phyloP scores from a whole-genome alignment of 495 filamentous ascomycete species.

The Lindgomyces ingoldianus region DNA sequence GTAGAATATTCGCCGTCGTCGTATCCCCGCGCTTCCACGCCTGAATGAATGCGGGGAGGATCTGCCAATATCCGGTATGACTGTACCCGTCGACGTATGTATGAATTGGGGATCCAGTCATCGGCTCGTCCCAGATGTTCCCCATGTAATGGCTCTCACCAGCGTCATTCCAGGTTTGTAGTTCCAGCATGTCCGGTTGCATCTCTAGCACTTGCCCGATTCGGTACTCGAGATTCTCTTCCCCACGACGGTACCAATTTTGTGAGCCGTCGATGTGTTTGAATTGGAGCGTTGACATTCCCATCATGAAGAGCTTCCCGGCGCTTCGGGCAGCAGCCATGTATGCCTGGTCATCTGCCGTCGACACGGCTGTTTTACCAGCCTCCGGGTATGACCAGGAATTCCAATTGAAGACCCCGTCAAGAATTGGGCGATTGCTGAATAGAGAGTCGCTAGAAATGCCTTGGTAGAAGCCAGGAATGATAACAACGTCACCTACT shows the following conservation, averaged over 20 bases:
- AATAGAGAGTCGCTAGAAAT: constrained; percentile 1
- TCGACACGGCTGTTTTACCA: constrained; percentile 10
- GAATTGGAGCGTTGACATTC: constrained; percentile 29
- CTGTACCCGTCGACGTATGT: constrained; percentile 13
- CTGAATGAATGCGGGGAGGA: constrained; percentile 11
- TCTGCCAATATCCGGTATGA: constrained; percentile 23
- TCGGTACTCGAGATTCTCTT: constrained; percentile 20
- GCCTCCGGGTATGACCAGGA: constrained; percentile 1
- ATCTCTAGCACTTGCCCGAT: constrained; percentile 13
- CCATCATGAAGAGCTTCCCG: constrained; percentile 24
- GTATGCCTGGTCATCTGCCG: constrained; percentile 13
- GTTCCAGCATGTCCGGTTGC: constrained; percentile 27
- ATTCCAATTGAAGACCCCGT: constrained; percentile 30
- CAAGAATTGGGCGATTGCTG: neutral
- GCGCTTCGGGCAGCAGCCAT: constrained; percentile 3
- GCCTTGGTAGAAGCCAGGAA: constrained; percentile 26
- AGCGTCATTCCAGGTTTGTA: constrained; percentile 29
- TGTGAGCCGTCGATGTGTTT: constrained; percentile 15
- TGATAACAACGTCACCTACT: constrained; percentile 12
- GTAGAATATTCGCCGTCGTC: constrained; percentile 14
- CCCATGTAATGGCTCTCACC: constrained; percentile 29
- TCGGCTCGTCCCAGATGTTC: constrained; percentile 23
- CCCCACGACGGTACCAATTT: constrained; percentile 28
- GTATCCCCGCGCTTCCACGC: constrained; percentile 27
- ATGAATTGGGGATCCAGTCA: constrained; percentile 9